phyloP scores from a whole-genome alignment of 2,329 filamentous ascomycete genomes.

The Penicillium sp. region DNA sequence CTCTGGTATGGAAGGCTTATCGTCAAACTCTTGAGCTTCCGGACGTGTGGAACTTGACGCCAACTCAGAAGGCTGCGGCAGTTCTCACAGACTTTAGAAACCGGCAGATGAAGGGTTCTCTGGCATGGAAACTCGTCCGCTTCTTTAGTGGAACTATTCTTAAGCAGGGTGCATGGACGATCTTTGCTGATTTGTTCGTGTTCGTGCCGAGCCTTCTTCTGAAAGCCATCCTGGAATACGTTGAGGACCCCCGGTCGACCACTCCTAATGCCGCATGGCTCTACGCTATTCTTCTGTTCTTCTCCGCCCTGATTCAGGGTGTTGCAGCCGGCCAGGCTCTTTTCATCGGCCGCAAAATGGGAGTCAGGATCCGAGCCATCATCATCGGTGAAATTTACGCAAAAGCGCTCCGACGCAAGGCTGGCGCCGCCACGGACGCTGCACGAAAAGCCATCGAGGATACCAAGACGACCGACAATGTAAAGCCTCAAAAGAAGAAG shows the following conservation, averaged over 20 bases:
- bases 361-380: constrained; percentile 85
- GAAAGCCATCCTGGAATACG: constrained; percentile 85
- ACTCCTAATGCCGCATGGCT: constrained; percentile 90
- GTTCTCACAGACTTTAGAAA: constrained; percentile 80
- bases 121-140: constrained; percentile 73
- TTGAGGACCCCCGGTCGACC: constrained; percentile 71
- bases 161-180: constrained; percentile 72
- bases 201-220: constrained; percentile 89
- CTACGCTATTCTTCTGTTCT: constrained; percentile 82
- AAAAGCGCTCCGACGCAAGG: constrained; percentile 87
- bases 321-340: constrained; percentile 78
- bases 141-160: constrained; percentile 76
- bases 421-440: constrained; percentile 69
- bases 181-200: constrained; percentile 72
- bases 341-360: constrained; percentile 91
- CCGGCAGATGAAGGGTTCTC: constrained; percentile 69
- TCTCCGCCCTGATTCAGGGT: constrained; percentile 74
- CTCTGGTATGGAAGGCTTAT: constrained; percentile 84
- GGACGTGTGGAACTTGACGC: constrained; percentile 85
- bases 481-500: constrained; percentile 37
- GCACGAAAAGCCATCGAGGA: constrained; percentile 56
- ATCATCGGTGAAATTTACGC: constrained; percentile 97
- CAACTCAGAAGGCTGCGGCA: constrained; percentile 77
- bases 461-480: constrained; percentile 27
- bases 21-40: constrained; percentile 73